Evolutionary conservation across 768 basidiomycete species (phyloP).

Genomic region (Cyclocybe aegerita): DNA sequence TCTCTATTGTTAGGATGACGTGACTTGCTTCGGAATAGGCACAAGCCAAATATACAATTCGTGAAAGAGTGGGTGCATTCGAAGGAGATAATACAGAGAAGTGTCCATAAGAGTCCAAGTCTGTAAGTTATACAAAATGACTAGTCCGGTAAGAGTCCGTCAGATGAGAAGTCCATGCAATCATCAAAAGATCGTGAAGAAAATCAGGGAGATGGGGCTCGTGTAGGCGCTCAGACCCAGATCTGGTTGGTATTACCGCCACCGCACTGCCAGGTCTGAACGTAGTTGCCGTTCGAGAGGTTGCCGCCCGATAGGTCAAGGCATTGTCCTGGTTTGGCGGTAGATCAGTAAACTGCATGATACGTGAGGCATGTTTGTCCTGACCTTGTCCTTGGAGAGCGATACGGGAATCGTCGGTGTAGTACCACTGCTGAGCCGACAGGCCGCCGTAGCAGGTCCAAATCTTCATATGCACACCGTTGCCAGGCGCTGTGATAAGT

Average conservation of each 20-base stretch:
- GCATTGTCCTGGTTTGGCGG: constrained; percentile 9
- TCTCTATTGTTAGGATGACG: too few species aligned
- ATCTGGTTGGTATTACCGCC: constrained; percentile 16
- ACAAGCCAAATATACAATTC: too few species aligned
- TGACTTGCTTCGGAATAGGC: too few species aligned
- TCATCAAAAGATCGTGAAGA: too few species aligned
- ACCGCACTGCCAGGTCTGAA: constrained; percentile 17
- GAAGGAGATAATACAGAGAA: too few species aligned
- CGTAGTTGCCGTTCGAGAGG: constrained; percentile 11
- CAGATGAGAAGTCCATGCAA: too few species aligned
- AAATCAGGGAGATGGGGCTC: too few species aligned
- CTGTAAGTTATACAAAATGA: too few species aligned
- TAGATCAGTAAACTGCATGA: not conserved
- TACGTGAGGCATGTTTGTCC: not conserved
- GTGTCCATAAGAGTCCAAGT: too few species aligned
- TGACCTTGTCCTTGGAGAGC: constrained; percentile 18
- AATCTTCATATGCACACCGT: constrained; percentile 22
- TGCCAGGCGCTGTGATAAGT: constrained; percentile 15
- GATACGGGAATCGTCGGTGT: constrained; percentile 24
- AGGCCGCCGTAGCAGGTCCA: constrained; percentile 20
- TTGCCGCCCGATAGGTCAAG: constrained; percentile 18
- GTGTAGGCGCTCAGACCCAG: constrained; percentile 1
- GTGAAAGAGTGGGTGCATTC: too few species aligned
- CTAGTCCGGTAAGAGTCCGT: too few species aligned
- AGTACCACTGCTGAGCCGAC: constrained; percentile 24